These are phyloP conservation scores for Beauveria varroae DNA, from an alignment of 2,329 filamentous ascomycete genomes.

Conservation along the genomic window DNA sequence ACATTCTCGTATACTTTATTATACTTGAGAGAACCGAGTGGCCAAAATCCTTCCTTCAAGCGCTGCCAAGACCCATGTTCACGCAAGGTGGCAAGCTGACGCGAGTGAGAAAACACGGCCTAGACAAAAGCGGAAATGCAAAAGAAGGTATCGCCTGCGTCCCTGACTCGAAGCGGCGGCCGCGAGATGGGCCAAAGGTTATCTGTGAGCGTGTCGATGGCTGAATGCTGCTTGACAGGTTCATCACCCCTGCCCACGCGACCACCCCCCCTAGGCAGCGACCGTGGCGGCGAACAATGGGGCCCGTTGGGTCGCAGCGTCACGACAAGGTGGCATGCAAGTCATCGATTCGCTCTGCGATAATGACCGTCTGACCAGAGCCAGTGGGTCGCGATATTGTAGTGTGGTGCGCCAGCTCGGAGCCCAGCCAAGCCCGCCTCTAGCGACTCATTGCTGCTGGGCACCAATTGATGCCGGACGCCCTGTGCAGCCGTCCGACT, in stretches of 20 bases:
- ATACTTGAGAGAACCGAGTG: not conserved
- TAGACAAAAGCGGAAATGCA: slow-evolving; percentile 4
- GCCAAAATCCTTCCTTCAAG: not conserved
- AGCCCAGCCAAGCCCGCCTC: not conserved
- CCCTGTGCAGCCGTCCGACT: slow-evolving; percentile 7
- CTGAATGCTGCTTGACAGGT: not conserved
- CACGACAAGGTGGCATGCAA: slow-evolving; percentile 6
- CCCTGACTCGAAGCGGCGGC: slow-evolving; percentile 5
- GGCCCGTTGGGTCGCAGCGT: slow-evolving; percentile 3
- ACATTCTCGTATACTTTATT: not conserved
- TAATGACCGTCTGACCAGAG: slow-evolving; percentile 10
- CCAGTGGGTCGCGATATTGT: slow-evolving; percentile 4
- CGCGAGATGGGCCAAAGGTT: not conserved
- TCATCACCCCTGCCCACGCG: slow-evolving; percentile 8
- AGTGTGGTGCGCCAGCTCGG: slow-evolving; percentile 9
- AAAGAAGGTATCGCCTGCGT: not conserved
- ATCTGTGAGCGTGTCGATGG: not conserved
- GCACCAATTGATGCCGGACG: slow-evolving; percentile 2
- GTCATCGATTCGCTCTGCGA: slow-evolving; percentile 12
- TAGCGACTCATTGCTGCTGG: not conserved
- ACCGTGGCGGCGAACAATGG: slow-evolving; percentile 6
- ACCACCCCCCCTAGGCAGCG: slow-evolving; percentile 1
- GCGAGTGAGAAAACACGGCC: not conserved
- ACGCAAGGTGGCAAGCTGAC: not conserved
- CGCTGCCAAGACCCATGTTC: slow-evolving; percentile 9